Evolutionary conservation across 176 grass and related monocot species (phyloP), one percentile per base, ranked within the genome.

Genomic region (Calamus simplicifolius): DNA sequence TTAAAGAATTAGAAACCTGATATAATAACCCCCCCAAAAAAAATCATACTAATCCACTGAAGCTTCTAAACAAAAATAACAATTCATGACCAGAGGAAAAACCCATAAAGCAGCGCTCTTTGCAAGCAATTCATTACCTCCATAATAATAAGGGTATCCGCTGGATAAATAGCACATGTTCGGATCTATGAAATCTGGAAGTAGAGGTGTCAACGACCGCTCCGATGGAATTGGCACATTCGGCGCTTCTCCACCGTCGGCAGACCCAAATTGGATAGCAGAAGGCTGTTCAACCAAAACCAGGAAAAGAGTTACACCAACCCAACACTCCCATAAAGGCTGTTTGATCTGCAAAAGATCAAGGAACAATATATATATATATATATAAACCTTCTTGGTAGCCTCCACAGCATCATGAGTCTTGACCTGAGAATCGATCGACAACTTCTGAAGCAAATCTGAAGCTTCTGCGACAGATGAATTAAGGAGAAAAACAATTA

Each of bases 141-240:
- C 68, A 67, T 85, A 90, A 74, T 77, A 96, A 69, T 87, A 90
- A 15, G 83, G 66, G 62, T 81, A 89, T 71, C 70, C 86, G 74
- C 17, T 79, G 25, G 86, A 61, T 58, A 82, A 72, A 64, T 90
- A 87, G 48, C 77, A 87, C 27, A 79, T 79, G 68, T 68, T 85
- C 25, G 82, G 74, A 79, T 96, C 83, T 77, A 87, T 84, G 43
- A 82, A 85, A 48, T 90, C 91, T 48, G 85, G 83, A 30, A 96
- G 64, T 49, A 87, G 29, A 16, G 91, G 86, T 57, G 86, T 90
- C 77, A 85, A 76, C 50, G 86, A 90, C 57, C 75, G 63, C 56
- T 90, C 83, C 4, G 80, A 70, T 15, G 52, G 83, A 2, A 71
- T 64, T 4, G 48, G 52, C 38, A 58, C 48, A 5, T 52, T 66